These are phyloP conservation scores for Pseudogymnoascus sp. DNA, from an alignment of 2,329 filamentous ascomycete genomes.

Conservation along the genomic window DNA sequence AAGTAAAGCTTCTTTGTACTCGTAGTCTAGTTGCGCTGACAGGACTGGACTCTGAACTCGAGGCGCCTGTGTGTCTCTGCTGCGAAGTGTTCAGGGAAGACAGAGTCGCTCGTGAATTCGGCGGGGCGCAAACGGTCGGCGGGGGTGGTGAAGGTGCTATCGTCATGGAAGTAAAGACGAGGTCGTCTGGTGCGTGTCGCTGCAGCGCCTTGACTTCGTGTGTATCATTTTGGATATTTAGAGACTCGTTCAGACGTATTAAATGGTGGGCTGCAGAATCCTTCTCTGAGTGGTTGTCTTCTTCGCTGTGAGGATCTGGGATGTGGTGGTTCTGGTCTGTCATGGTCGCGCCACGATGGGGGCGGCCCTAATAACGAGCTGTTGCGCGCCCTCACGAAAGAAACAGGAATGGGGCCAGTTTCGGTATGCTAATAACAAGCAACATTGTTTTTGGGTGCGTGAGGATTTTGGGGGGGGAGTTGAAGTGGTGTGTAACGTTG, in stretches of 20 bases:
- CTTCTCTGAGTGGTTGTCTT: neutral
- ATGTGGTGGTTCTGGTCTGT: conserved; percentile 2
- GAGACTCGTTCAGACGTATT: neutral
- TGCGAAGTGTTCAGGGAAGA: conserved; percentile 19
- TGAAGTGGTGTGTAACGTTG: neutral
- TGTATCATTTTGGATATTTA: conserved; percentile 1
- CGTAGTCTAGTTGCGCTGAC: neutral
- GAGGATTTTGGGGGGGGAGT: neutral
- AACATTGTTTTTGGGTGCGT: neutral
- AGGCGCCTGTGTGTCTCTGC: conserved; percentile 31
- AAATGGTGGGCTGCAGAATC: neutral
- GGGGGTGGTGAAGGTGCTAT: conserved; percentile 15
- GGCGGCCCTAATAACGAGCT: neutral
- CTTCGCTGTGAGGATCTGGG: neutral
- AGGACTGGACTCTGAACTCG: conserved; percentile 21
- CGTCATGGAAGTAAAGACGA: conserved; percentile 13
- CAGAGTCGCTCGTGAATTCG: conserved; percentile 30
- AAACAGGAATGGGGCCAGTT: conserved; percentile 1
- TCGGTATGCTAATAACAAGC: neutral
- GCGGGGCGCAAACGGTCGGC: conserved; percentile 32
- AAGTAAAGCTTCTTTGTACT: conserved; percentile 17
- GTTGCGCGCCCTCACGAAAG: neutral
- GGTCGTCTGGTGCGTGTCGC: neutral
- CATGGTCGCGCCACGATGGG: neutral
- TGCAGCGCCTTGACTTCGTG: neutral